Percentiles rank a stretch among this genome's conserved stretches.
Conservation (phyloP, 805 yeast species). For the Ogataea pilisensis region DNA sequence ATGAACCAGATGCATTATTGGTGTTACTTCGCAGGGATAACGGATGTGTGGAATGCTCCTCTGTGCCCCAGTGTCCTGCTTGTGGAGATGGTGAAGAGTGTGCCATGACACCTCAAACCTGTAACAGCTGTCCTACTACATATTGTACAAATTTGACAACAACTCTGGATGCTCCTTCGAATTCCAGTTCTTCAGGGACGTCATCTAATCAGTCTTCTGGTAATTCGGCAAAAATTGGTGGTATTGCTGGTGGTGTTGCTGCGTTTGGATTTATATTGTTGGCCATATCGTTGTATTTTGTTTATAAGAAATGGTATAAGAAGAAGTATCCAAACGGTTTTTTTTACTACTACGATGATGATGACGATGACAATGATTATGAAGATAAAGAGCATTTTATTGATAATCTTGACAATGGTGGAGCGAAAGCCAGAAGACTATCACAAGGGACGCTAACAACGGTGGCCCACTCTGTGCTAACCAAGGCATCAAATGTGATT, state of each 20-base stretch:
- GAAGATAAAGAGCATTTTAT: not conserved
- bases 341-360: constrained; percentile 29
- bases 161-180: constrained; percentile 12
- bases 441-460: constrained; percentile 30
- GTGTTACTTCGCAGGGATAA: not conserved
- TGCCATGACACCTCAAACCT: constrained; percentile 50
- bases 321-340: constrained; percentile 30
- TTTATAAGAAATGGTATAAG: constrained; percentile 41
- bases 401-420: constrained; percentile 13
- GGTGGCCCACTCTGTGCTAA: constrained; percentile 59
- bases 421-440: constrained; percentile 19
- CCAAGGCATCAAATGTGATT: constrained; percentile 81
- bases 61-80: constrained; percentile 45
- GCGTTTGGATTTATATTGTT: constrained; percentile 48
- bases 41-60: constrained; percentile 29
- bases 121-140: constrained; percentile 51
- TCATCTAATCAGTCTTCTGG: constrained; percentile 2
- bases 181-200: constrained; percentile 8
- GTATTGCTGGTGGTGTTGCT: constrained; percentile 68
- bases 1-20: not conserved
- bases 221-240: constrained; percentile 40
- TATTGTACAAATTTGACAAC: constrained; percentile 39
- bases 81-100: constrained; percentile 55
- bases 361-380: constrained; percentile 4
- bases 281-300: constrained; percentile 34